These are phyloP conservation scores for Pseudozyma thailandica DNA, from an alignment of 1,284 basidiomycete species.

Conservation along the genomic window DNA sequence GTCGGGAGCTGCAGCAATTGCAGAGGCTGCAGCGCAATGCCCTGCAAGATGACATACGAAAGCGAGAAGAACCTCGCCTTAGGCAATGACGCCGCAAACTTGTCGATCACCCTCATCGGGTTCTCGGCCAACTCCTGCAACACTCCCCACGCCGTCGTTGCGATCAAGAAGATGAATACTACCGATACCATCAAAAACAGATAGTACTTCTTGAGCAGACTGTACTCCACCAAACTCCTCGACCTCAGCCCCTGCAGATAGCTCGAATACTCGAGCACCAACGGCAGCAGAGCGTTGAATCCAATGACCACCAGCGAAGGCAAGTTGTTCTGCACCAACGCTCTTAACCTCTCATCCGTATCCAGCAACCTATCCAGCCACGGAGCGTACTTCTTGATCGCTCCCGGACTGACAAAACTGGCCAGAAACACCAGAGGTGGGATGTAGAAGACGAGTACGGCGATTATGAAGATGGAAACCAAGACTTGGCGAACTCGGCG, in stretches of 20 bases:
- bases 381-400: constrained; percentile 88
- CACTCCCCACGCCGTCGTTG: constrained; percentile 88
- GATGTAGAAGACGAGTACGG: constrained; percentile 73
- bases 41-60: constrained; percentile 93
- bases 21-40: constrained; percentile 90
- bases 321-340: constrained; percentile 90
- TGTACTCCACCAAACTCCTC: constrained; percentile 91
- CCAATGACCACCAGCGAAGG: constrained; percentile 88
- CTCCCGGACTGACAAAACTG: constrained; percentile 84
- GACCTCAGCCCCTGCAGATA: constrained; percentile 87
- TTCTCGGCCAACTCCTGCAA: constrained; percentile 62
- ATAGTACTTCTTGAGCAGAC: constrained; percentile 82
- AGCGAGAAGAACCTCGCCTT: constrained; percentile 84
- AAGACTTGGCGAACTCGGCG: constrained; percentile 58
- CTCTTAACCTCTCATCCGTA: constrained; percentile 79
- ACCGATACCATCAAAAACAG: constrained; percentile 93
- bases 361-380: constrained; percentile 83
- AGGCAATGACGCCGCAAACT: constrained; percentile 58
- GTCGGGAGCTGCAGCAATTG: constrained; percentile 74
- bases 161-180: constrained; percentile 92
- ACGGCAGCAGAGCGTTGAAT: constrained; percentile 88
- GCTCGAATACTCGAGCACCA: constrained; percentile 86
- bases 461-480: constrained; percentile 72
- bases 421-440: constrained; percentile 74
- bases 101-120: constrained; percentile 65